Evolutionary conservation across 2,329 filamentous ascomycete genomes (phyloP), one percentile per base, ranked within the genome.

Genomic region (Hawksworthiomyces lignivorus): DNA sequence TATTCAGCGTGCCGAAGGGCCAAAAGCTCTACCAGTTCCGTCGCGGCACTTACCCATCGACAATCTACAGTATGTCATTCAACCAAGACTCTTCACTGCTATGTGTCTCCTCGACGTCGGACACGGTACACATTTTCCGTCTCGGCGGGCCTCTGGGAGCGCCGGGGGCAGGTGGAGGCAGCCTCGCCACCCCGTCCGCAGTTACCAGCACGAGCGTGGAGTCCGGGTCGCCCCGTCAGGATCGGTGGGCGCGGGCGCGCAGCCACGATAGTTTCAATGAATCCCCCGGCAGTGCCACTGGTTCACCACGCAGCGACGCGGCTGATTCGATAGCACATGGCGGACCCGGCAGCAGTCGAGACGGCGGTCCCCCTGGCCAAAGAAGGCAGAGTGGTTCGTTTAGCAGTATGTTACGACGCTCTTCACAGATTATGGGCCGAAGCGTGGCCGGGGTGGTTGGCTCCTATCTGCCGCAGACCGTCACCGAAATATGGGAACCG

Each of bases 21-120:
- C 82, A 90, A 56, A 98, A 97, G 62, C 73, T 98, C 15, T 97
- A 89, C 61, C 90, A 98, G 59, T 98, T 98, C 65, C 80, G 92
- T 46, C 80, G 92, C 50, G 92, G 92, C 32, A 96, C 90, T 3
- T 96, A 96, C 62, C 92, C 92, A 0, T 89, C 89, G 2, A 84
- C 87, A 30, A 98, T 98, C 53, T 96, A 89, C 66, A 94, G 88
- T 75, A 96, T 98, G 88, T 94, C 89, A 1, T 98, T 98, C 67
- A 98, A 98, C 62, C 81, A 88, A 37, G 88, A 85, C 45, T 94
- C 89, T 3, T 95, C 89, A 2, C 71, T 98, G 10, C 76, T 98
- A 27, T 96, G 89, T 56, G 89, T 98, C 30, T 97, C 92, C 5
- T 97, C 90, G 4, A 89, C 88, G 2, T 94, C 89, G 1, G 92